Evolutionary conservation across 331 rosid genomes (phyloP).

Genomic region (Acacia concinna): DNA sequence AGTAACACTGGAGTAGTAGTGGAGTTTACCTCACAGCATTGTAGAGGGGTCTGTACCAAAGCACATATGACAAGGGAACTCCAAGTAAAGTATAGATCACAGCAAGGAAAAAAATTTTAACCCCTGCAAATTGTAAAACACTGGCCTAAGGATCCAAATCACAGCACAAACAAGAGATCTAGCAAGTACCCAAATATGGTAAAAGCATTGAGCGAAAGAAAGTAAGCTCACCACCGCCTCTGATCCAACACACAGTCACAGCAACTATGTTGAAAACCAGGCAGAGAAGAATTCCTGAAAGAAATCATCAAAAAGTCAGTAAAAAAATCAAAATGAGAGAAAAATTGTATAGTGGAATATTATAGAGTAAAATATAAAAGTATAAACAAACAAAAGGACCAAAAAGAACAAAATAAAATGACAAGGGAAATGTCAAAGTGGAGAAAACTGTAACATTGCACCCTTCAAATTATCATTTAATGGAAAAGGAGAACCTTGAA

Average conservation of each 20-base stretch:
- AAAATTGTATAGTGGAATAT: not conserved
- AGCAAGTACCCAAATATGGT: not conserved
- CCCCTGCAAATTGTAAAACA: conserved; percentile 61
- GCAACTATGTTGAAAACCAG: conserved; percentile 80
- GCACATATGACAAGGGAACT: conserved; percentile 82
- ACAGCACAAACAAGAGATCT: conserved; percentile 18
- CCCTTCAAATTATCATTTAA: not conserved
- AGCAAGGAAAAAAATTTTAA: conserved; percentile 91
- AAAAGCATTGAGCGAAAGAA: conserved; percentile 2
- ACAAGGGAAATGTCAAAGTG: not conserved
- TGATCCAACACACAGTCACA: conserved; percentile 75
- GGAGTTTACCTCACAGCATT: conserved; percentile 81
- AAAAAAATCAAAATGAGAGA: conserved; percentile 1
- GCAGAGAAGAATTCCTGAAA: conserved; percentile 87
- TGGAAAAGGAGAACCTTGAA: not conserved
- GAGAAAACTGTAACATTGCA: not conserved
- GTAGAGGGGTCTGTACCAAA: conserved; percentile 96
- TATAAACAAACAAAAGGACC: not conserved
- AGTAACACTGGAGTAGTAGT: not conserved
- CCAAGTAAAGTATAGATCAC: conserved; percentile 83
- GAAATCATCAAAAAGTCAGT: not conserved
- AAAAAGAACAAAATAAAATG: not conserved
- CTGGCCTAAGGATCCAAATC: conserved; percentile 29
- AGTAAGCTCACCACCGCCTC: conserved; percentile 81
- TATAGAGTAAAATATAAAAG: not conserved